Evolutionary conservation across 1,139 yeast genomes (phyloP), one percentile per base, ranked within the genome.

Genomic region (Hyphopichia fennica): DNA sequence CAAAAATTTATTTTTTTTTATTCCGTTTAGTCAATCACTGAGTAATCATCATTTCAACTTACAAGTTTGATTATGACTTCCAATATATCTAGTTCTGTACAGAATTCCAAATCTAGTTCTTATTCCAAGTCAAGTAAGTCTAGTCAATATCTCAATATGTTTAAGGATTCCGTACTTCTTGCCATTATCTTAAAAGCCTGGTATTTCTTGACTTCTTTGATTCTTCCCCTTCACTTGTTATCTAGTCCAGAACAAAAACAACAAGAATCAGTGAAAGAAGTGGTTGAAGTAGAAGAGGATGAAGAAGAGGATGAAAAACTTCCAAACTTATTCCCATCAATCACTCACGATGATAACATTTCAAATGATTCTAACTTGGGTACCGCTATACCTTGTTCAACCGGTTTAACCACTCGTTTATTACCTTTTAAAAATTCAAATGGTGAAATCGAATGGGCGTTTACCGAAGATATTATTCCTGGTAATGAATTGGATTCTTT

Each of bases 371-470:
- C 42, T 13, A 39, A 17, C 14, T 34, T 31, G 6, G 36, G 34
- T 3, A 45, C 37, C 15, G 56, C 61, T 33, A 55, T 58, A 34
- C 66, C 72, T 11, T 81, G 86, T 53, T 75, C 84, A 19, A 78
- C 83, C 8, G 71, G 72, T 5, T 51, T 65, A 29, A 67, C 78
- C 33, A 67, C 82, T 2, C 65, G 75, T 41, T 64, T 77, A 31
- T 61, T 77, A 18, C 81, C 84, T 5, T 67, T 72, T 48, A 79
- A 76, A 41, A 79, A 78, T 51, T 63, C 61, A 11, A 65, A 70
- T 32, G 87, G 87, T 3, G 81, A 79, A 49, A 68, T 81, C 15
- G 82, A 78, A 46, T 81, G 84, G 81, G 72, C 73, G 9, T 68
- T 80, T 44, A 67, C 79, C 14, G 81, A 77, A 28, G 76, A 69